Evolutionary conservation across 495 filamentous ascomycete genomes (phyloP), one percentile per base, ranked within the genome.

Genomic region (Thermothielavioides terrestris): DNA sequence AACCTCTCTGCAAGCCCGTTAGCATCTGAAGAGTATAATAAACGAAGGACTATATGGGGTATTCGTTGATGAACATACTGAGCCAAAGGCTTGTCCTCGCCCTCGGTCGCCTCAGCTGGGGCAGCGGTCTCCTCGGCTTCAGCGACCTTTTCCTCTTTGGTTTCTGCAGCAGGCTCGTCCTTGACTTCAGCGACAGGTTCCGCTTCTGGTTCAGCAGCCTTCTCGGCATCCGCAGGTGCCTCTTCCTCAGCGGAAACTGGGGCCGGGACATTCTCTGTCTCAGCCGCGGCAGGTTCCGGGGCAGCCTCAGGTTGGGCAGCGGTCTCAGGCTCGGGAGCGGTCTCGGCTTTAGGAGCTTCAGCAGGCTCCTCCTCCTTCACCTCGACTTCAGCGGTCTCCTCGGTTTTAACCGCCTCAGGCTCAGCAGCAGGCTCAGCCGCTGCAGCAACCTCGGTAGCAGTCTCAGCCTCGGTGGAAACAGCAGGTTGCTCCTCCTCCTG

Each of bases 301-400:
- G 31, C 20, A 22, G 49, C 3, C 12, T 47, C 38, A 11, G 35
- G 30, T 55, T 36, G 25, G 26, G 36, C 35, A 3, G 43, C 34
- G 23, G 32, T 25, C 4, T 40, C 25, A 35, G 30, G 1, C 14
- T 34, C 36, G 22, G 51, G 44, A 22, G 44, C 23, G 27, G 44
- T 4, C 36, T 49, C 46, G 7, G 31, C 44, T 37, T 48, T 43
- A 4, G 30, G 18, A 28, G 49, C 40, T 11, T 27, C 17, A 34
- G 30, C 45, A 18, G 55, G 28, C 18, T 57, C 55, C 30, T 57
- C 55, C 30, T 44, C 36, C 17, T 44, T 36, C 1, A 15, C 17
- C 26, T 41, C 45, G 21, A 15, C 22, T 8, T 20, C 32, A 40
- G 50, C 23, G 8, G 22, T 30, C 31, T 45, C 32, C 32, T 46